phyloP scores from a whole-genome alignment of 257 asterid genomes.

The Apocynum venetum region DNA sequence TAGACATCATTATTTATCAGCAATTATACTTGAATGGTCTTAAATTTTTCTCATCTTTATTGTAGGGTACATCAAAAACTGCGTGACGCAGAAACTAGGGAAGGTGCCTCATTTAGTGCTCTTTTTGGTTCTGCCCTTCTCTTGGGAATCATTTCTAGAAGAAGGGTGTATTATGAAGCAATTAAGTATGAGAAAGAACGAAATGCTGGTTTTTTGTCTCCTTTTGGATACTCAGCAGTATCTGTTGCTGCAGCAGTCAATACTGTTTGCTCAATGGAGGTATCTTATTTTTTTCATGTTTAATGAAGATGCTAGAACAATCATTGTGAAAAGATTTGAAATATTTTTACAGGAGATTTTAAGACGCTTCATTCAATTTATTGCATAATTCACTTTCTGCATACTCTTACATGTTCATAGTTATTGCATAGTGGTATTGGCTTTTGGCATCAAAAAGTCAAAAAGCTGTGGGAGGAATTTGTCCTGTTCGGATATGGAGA shows the following conservation, averaged over 20 bases:
- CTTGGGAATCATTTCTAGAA: constrained; percentile 75
- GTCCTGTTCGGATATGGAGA: constrained; percentile 64
- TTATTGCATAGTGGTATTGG: constrained; percentile 73
- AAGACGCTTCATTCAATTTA: not conserved
- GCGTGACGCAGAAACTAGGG: constrained; percentile 65
- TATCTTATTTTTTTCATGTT: constrained; percentile 19
- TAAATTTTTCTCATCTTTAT: constrained; percentile 7
- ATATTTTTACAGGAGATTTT: not conserved
- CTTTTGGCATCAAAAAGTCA: constrained; percentile 58
- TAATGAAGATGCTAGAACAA: not conserved
- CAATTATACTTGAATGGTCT: not conserved
- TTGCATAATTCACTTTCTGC: not conserved
- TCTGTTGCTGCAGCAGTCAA: constrained; percentile 66
- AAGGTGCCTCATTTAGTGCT: constrained; percentile 81
- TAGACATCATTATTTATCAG: not conserved
- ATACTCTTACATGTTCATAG: constrained; percentile 21
- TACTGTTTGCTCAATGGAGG: constrained; percentile 80
- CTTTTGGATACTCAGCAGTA: constrained; percentile 74
- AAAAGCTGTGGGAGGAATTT: constrained; percentile 27
- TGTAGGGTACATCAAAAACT: constrained; percentile 77
- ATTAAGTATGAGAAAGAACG: constrained; percentile 79
- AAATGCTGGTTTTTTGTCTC: constrained; percentile 80
- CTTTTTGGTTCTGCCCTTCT: constrained; percentile 77
- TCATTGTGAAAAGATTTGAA: not conserved
- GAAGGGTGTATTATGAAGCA: constrained; percentile 77